Percentiles rank a stretch among this genome's conserved stretches.
These are phyloP conservation scores for Penicillium corylophilum DNA, from an alignment of 2,329 filamentous ascomycete genomes.

Conservation along the genomic window DNA sequence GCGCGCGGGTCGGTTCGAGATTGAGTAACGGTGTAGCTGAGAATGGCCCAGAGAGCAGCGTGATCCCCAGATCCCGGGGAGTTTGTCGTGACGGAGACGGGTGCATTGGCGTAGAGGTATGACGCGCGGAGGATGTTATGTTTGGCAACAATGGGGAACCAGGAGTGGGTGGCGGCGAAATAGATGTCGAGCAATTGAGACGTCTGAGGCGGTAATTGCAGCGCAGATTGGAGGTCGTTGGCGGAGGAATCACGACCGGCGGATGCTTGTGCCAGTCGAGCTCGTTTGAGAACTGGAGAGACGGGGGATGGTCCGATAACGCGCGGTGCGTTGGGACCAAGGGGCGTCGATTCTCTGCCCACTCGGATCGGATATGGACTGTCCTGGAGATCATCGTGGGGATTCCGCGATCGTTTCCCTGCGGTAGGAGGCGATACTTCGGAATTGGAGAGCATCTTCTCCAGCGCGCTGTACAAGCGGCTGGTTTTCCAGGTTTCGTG, in stretches of 20 bases:
- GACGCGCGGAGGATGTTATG: constrained; percentile 56
- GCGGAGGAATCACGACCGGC: constrained; percentile 8
- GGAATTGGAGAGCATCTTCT: constrained; percentile 41
- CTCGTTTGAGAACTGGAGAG: constrained; percentile 29
- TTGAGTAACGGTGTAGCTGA: constrained; percentile 43
- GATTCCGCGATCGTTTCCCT: constrained; percentile 37
- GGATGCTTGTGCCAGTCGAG: constrained; percentile 23
- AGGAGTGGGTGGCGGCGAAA: constrained; percentile 58
- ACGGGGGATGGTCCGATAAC: constrained; percentile 26
- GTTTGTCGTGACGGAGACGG: constrained; percentile 30
- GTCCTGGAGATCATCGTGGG: constrained; percentile 22
- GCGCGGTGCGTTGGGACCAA: constrained; percentile 31
- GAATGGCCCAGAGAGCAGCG: constrained; percentile 45
- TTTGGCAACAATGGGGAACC: constrained; percentile 61
- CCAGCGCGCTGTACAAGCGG: constrained; percentile 38
- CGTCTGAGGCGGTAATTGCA: constrained; percentile 50
- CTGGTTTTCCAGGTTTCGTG: constrained; percentile 48
- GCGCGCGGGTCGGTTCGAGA: constrained; percentile 19
- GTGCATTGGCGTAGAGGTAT: constrained; percentile 54
- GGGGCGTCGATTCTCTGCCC: constrained; percentile 26
- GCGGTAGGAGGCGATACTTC: constrained; percentile 23
- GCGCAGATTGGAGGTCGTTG: constrained; percentile 8
- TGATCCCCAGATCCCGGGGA: constrained; percentile 42
- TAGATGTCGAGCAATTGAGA: constrained; percentile 57
- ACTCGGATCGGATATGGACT: constrained; percentile 36